Base-by-base conservation (phyloP, 306 rosid species). In the Canavalia ensiformis region DNA sequence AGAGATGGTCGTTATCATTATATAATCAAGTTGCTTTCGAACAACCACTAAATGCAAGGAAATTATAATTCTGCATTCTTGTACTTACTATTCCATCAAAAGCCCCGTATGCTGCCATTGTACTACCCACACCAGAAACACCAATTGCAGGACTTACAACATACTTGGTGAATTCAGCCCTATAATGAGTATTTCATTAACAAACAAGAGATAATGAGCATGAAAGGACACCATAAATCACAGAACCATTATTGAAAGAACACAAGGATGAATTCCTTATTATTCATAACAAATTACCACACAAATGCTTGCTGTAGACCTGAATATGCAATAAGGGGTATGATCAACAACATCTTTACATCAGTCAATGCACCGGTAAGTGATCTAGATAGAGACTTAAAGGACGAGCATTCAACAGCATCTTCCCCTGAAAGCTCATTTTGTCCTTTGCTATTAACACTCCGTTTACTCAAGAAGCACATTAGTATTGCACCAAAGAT, bases 271-370 rank as follows among this genome's bases (percentile, higher is more conserved):
- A 66, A 76, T 78, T 75, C 81, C 55, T 54, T 11, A 45, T 74
- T 60, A 63, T 77, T 68, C 84, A 60, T 59, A 46, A 70, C 87
- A 84, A 81, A 80, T 89, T 90, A 95, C 99, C 99, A 95, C 18
- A 89, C 99, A 87, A 95, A 95, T 79, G 99, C 97, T 77, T 92
- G 97, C 71, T 95, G 98, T 76, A 95, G 89, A 76, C 99, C 99
- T 66, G 99, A 95, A 87, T 93, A 95, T 49, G 96, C 93, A 47
- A 93, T 89, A 50, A 95, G 98, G 56, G 98, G 99, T 79, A 95
- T 88, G 91, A 75, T 57, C 89, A 93, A 87, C 72, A 95, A 75
- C 98, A 95, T 93, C 88, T 92, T 84, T 52, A 55, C 78, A 78
- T 90, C 91, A 75, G 84, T 71, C 78, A 95, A 50, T 7, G 94